phyloP scores from a whole-genome alignment of 306 rosid species.

The Citrullus mucosospermus region DNA sequence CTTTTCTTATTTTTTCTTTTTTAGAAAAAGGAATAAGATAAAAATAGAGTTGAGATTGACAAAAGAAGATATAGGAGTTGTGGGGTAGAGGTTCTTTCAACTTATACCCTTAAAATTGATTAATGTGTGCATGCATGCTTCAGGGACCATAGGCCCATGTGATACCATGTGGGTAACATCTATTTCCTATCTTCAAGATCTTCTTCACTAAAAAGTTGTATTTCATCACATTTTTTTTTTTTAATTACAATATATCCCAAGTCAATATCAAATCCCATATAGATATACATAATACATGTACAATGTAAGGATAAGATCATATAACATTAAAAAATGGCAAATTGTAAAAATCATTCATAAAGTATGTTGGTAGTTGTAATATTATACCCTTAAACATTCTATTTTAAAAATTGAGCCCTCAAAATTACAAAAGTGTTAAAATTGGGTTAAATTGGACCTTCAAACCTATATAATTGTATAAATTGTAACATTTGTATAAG shows the following conservation, averaged over 20 bases:
- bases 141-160: conserved; percentile 8
- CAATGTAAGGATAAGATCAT: neutral
- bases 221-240: neutral
- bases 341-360: too few species aligned
- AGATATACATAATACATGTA: neutral
- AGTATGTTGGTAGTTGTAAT: too few species aligned
- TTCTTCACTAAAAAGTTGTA: neutral
- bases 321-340: too few species aligned
- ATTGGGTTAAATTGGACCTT: too few species aligned
- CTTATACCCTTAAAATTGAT: neutral
- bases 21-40: neutral
- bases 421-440: too few species aligned
- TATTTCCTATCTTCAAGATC: neutral
- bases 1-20: too few species aligned
- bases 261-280: neutral
- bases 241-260: neutral
- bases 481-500: too few species aligned
- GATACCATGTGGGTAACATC: conserved; percentile 5
- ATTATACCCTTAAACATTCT: too few species aligned
- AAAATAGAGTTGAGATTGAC: neutral
- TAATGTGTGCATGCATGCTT: neutral
- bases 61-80: neutral
- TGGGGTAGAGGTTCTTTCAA: neutral
- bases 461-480: too few species aligned
- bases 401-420: too few species aligned